Evolutionary conservation across 805 yeast species (phyloP).

Genomic region (Lipomyces starkeyi): DNA sequence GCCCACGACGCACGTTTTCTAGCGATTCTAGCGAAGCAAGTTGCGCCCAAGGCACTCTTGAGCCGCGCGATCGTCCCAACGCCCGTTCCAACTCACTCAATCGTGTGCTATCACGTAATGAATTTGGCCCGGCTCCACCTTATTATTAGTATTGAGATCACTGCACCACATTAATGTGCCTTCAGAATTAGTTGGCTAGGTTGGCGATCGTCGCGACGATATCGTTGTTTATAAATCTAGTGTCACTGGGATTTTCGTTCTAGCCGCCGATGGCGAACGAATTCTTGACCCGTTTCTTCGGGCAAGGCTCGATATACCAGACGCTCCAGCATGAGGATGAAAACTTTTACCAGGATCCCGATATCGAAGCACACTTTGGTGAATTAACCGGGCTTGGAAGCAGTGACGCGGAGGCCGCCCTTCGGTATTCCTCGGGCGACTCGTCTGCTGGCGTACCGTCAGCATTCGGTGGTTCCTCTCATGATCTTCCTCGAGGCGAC

Average conservation of each 20-base stretch:
- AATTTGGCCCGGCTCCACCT: neutral
- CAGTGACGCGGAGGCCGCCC: constrained; percentile 9
- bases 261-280: constrained; percentile 17
- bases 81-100: neutral
- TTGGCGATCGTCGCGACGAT: neutral
- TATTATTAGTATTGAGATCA: neutral
- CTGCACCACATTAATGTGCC: neutral
- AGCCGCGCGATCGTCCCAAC: neutral
- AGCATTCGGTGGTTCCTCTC: constrained; percentile 16
- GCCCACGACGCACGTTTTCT: neutral
- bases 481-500: neutral
- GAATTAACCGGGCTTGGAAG: constrained; percentile 2
- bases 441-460: constrained; percentile 35
- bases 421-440: constrained; percentile 16
- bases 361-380: constrained; percentile 36
- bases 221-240: neutral
- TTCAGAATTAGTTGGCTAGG: neutral
- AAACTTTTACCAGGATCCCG: constrained; percentile 24
- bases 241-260: neutral
- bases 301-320: constrained; percentile 39
- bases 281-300: constrained; percentile 35
- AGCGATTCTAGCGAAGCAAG: neutral
- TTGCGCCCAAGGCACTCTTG: neutral
- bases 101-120: too few species aligned
- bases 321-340: constrained; percentile 35